Base-by-base conservation (phyloP, 768 basidiomycete genomes). In the Leucogyrophana mollusca region DNA sequence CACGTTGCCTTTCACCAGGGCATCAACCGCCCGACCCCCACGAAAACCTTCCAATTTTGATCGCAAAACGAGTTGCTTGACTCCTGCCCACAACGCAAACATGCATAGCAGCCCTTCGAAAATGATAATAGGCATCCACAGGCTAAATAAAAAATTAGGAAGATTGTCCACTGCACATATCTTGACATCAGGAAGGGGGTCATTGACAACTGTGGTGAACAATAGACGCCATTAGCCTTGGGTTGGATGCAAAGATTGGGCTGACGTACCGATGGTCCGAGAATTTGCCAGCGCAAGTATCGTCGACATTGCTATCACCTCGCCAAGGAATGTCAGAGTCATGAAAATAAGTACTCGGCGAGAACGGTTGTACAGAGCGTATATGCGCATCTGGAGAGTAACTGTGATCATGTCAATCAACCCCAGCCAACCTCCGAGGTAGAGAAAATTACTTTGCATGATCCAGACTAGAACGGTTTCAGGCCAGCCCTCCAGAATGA, bases 101-200 rank as follows among this genome's bases (percentile, higher is more conserved):
- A 51, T 54, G 48, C 80, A 82, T 1, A 83, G 67, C 2, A 81
- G 55, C 45, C 61, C 71, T 54, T 84, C 82, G 30, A 76, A 81
- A 2, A 66, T 55, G 11, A 84, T 65, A 52, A 80, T 70, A 1
- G 82, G 82, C 34, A 83, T 73, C 82, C 82, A 85, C 59, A 80
- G 80, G 16, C 72, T 65, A 54, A 71, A 82, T 56, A 80, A 78
- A 34, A 70, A 64, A 5, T 46, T 37, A 4, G 77, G 66, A 4
- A 79, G 54, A 22, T 61, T 56, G 10, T 39, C 33, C 4, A 76
- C 71, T 9, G 67, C 49, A 55, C 82, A 83, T 47, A 78, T 76
- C 6, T 58, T 49, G 6, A 51, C 51, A 14, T 62, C 54, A 6
- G 34, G 69, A 57, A n/a, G n/a, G n/a, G n/a, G 69, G 56, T 46